Percentiles rank a stretch among this genome's conserved stretches.
Evolutionary conservation across 208 protist genomes (phyloP).

Genomic region (Crithidia mellificae): DNA sequence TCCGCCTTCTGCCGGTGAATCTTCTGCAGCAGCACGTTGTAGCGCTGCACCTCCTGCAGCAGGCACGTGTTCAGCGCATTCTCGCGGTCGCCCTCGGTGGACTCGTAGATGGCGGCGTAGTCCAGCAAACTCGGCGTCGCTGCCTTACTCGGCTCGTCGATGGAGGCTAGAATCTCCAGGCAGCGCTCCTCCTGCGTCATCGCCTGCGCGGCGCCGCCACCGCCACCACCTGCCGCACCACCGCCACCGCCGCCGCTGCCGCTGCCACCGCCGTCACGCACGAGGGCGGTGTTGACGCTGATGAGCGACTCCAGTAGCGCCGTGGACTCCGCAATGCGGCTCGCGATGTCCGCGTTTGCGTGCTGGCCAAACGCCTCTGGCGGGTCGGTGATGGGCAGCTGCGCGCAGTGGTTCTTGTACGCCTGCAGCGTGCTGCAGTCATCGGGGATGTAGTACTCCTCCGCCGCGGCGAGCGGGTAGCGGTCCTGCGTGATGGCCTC

Average conservation of each 20-base stretch:
- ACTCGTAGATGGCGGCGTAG: conserved; percentile 90
- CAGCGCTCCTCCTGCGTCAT: conserved; percentile 83
- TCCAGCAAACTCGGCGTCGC: conserved; percentile 84
- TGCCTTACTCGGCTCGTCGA: conserved; percentile 86
- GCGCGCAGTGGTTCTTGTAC: conserved; percentile 92
- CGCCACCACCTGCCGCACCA: conserved; percentile 36
- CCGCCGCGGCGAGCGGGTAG: conserved; percentile 84
- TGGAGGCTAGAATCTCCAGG: conserved; percentile 84
- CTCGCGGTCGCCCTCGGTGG: conserved; percentile 86
- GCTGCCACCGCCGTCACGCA: conserved; percentile 58
- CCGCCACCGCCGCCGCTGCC: conserved; percentile 37
- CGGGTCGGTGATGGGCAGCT: conserved; percentile 93
- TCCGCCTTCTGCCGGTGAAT: conserved; percentile 92
- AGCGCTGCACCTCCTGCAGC: conserved; percentile 97
- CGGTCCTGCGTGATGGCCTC: conserved; percentile 74
- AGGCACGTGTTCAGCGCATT: conserved; percentile 96
- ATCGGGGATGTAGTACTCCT: conserved; percentile 89
- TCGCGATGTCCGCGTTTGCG: conserved; percentile 97
- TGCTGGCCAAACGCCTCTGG: conserved; percentile 99
- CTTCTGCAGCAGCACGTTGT: conserved; percentile 94
- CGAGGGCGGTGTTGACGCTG: conserved; percentile 75
- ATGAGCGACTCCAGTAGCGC: conserved; percentile 95
- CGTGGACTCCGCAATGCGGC: conserved; percentile 93
- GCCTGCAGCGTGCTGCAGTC: conserved; percentile 91
- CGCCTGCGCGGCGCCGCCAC: conserved; percentile 31